Evolutionary conservation across 352 stramenopile species (phyloP).

Genomic region (Thraustotheca clavata): DNA sequence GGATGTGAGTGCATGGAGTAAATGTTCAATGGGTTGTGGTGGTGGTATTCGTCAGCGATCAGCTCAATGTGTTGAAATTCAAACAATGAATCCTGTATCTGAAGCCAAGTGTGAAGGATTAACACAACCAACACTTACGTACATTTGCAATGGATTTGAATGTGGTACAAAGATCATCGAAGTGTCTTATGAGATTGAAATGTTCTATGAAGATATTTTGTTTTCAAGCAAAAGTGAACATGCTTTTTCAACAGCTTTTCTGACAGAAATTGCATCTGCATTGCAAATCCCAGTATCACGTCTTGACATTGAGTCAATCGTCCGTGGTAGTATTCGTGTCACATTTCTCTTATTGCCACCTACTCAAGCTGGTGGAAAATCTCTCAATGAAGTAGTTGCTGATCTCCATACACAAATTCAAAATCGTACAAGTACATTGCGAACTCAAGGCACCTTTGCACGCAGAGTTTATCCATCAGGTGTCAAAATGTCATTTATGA

Average conservation of each 20-base stretch:
- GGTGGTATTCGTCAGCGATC: constrained; percentile 40
- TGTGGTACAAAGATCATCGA: constrained; percentile 60
- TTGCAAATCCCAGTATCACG: constrained; percentile 48
- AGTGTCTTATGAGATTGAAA: constrained; percentile 60
- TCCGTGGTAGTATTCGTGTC: constrained; percentile 50
- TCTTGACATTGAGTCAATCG: constrained; percentile 44
- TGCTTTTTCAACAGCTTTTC: constrained; percentile 58
- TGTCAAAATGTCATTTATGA: constrained; percentile 58
- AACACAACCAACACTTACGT: constrained; percentile 43
- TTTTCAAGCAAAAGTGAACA: constrained; percentile 42
- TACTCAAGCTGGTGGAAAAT: constrained; percentile 44
- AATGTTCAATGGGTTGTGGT: constrained; percentile 53
- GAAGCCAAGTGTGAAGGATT: constrained; percentile 27
- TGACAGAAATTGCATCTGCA: constrained; percentile 47
- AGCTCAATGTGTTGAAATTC: constrained; percentile 34
- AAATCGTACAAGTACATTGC: constrained; percentile 49
- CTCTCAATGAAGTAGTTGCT: constrained; percentile 60
- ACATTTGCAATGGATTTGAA: constrained; percentile 70
- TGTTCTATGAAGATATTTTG: constrained; percentile 65
- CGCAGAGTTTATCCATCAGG: constrained; percentile 45
- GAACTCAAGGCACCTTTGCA: constrained; percentile 56
- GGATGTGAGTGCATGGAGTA: constrained; percentile 46
- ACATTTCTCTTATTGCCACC: constrained; percentile 59
- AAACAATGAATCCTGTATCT: constrained; percentile 23
- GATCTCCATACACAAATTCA: constrained; percentile 41